Base-by-base conservation (phyloP, 2,329 filamentous ascomycete species). In the Hortaea sp. region DNA sequence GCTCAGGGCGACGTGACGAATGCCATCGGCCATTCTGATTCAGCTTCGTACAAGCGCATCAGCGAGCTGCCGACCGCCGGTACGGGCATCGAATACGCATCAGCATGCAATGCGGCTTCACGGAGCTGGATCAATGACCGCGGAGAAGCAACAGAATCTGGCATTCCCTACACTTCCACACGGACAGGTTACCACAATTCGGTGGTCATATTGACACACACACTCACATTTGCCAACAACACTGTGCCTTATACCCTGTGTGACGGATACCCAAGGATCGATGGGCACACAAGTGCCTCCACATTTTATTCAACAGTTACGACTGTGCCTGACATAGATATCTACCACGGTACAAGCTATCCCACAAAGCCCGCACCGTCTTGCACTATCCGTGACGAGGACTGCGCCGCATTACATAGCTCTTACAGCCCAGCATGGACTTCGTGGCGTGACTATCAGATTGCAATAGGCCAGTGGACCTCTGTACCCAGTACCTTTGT, bases 201-300 rank as follows among this genome's bases (percentile, higher is more conserved):
- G 20, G 9, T 5, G 37, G 10, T 6, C 20, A 42, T 30, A 43
- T 27, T 7, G n/a, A 7, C 13, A 44, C 31, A 12, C 28, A 10
- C 37, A 49, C 46, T 12, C 39, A 40, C 38, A 27, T 41, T 6
- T 20, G 7, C 37, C 1, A 20, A 9, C 11, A 49, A 48, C 38
- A 11, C 40, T n/a, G 42, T 37, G 11, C 46, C 51, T 4, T 55
- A 49, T 42, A 55, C 53, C 3, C 53, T 57, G 5, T 57, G 55
- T 39, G 55, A 57, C 46, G 53, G 53, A 12, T 57, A 31, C 27
- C 54, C 52, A 5, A 48, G 55, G 7, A 45, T 57, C 7, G 39
- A 54, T 41, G 54, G 49, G 9, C 39, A 29, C 42, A 54, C 50
- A n/a, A n/a, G n/a, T n/a, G n/a, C n/a, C n/a, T n/a, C 29, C 49